Base-by-base conservation (phyloP, 2,329 filamentous ascomycete genomes). In the Bipolaris zeicola region DNA sequence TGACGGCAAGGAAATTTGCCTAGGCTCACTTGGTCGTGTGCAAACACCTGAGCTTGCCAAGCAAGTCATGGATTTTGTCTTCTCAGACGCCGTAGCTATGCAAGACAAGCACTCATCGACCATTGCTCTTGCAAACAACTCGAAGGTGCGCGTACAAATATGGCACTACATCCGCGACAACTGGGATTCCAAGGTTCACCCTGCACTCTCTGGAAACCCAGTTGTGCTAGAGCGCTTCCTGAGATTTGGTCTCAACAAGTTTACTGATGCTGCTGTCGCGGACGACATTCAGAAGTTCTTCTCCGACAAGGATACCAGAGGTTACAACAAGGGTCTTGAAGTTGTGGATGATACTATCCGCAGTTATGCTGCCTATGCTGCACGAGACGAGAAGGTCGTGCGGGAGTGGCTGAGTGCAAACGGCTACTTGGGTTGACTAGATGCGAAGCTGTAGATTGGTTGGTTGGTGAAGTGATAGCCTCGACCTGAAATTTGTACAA, bases 201-300 rank as follows among this genome's bases (percentile, higher is more conserved):
- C 85, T 58, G 89, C 89, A 75, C 82, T 98, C 52, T 87, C 85
- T 73, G 82, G 83, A 39, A 97, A 97, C 79, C 90, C 92, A 61
- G 89, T 97, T 28, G 86, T 97, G 3, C 82, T 97, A 14, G 94
- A 99, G 78, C 88, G 94, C 45, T 96, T 96, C 78, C 80, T 99
- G 67, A 88, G 90, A 66, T 82, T 90, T 65, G 87, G 87, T 42
- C 80, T 99, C 65, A 86, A 86, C 69, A 90, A 90, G 72, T 98
- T 96, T 74, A 86, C 90, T 3, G 88, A 92, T 66, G 78, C 81
- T 13, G 83, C 84, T 61, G 83, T 86, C 14, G 84, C 91, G 60
- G 82, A 87, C 62, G 92, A 97, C 51, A 95, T 99, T 68, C 83
- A 88, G 47, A 75, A 79, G 2, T 99, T 99, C 82, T 99, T 98